Base-by-base conservation (phyloP, 345 rosid species). In the Eucalyptus cloeziana region DNA sequence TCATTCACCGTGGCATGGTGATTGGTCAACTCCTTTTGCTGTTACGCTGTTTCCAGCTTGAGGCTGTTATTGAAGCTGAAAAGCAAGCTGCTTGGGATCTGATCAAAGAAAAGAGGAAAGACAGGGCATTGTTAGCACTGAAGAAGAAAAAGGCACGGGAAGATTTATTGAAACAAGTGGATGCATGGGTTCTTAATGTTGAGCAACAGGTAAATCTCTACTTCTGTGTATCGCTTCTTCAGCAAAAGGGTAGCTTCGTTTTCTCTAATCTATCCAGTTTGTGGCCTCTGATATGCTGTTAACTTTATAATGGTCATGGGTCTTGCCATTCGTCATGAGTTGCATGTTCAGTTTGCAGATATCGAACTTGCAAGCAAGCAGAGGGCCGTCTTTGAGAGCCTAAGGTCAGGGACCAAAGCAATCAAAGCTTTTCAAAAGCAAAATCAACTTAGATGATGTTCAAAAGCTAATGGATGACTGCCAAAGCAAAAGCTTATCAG, bases 391-490 rank as follows among this genome's bases (percentile, higher is more conserved):
- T 98, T 96, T 91, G 98, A 98, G 89, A 96, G 99, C 90, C 92
- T 97, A 89, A 97, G 96, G 93, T 90, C 97, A 43, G 99, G 99
- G 83, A 96, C 87, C 19, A 92, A 91, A 89, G 98, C 98, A 22
- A 95, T 98, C 54, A 98, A 96, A 94, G 98, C 96, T n/a, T 93
- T 97, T 85, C 99, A n/a, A 96, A 93, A 94, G 97, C 60, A 98
- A 96, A 93, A 93, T 97, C 91, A 95, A 95, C 89, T 88, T 96
- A 85, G 98, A 96, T 37, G 99, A 97, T 92, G 98, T 96, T 90
- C 98, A 96, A 67, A 97, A 96, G 92, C 94, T 97, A 54, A 95
- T 97, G 99, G 99, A 97, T 91, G 99, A 97, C 89, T 95, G 98
- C 92, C 19, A 98, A 97, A 91, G 99, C 99, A 87, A 96, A 94